Conservation (phyloP, 441 rosid species). For the Daphne laureola region DNA sequence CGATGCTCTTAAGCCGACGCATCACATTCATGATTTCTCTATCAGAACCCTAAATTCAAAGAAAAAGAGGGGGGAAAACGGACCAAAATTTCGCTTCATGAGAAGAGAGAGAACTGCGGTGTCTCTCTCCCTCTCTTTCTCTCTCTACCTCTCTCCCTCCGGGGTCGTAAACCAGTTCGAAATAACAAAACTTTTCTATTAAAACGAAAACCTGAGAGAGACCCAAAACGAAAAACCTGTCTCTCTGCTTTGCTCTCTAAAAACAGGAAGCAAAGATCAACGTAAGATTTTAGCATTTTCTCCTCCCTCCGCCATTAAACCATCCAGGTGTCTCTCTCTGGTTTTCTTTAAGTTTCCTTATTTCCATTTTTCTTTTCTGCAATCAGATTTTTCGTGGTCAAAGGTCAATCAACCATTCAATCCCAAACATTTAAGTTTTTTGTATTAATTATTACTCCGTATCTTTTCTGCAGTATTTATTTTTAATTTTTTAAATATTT, state of each 20-base stretch:
- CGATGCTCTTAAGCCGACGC: slow-evolving; percentile 61
- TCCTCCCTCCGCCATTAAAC: slow-evolving; percentile 12
- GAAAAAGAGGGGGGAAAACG: slow-evolving; percentile 6
- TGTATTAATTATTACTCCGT: no score
- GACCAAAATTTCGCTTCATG: slow-evolving; percentile 1
- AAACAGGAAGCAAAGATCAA: not conserved
- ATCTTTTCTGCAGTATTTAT: no score
- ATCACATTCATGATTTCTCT: slow-evolving; percentile 64
- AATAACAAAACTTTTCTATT: not conserved
- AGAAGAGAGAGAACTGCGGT: slow-evolving; percentile 19
- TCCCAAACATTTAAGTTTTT: slow-evolving; percentile 26
- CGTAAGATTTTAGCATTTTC: slow-evolving; percentile 3
- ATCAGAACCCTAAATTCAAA: slow-evolving; percentile 18
- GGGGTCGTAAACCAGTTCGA: not conserved
- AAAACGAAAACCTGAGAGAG: not conserved
- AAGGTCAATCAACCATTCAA: slow-evolving; percentile 31
- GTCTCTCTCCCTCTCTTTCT: slow-evolving; percentile 34
- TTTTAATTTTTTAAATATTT: no score
- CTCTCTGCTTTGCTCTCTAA: slow-evolving; percentile 10
- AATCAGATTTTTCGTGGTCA: slow-evolving; percentile 32
- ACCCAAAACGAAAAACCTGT: slow-evolving; percentile 3
- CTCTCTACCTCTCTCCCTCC: slow-evolving; percentile 23
- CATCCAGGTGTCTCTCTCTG: slow-evolving; percentile 11
- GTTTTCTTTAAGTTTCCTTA: not conserved
- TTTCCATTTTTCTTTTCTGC: no score